A percentile compares a stretch with the other conserved stretches of the same genome.
phyloP scores from a whole-genome alignment of 2,329 filamentous ascomycete genomes.

The Fusarium duplospermum region DNA sequence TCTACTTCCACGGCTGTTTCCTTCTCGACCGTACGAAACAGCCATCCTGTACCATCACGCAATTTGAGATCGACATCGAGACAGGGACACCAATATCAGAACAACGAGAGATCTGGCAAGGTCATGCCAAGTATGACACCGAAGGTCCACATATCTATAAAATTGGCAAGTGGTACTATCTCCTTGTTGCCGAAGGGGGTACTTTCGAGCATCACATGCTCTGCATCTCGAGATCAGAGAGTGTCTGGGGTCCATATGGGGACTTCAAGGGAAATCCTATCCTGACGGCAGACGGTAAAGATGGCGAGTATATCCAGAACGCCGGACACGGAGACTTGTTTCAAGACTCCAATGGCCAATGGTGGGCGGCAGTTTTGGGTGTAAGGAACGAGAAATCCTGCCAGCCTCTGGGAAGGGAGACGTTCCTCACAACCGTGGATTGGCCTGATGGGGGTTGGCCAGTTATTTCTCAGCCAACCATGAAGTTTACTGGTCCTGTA shows the following conservation, averaged over 20 bases:
- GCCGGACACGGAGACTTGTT: slow-evolving; percentile 41
- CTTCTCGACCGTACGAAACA: slow-evolving; percentile 8
- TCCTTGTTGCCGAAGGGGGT: slow-evolving; percentile 58
- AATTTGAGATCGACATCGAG: slow-evolving; percentile 35
- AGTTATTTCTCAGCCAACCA: slow-evolving; percentile 6
- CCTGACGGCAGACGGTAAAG: slow-evolving; percentile 41
- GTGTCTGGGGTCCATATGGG: slow-evolving; percentile 47
- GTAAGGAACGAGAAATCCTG: slow-evolving; percentile 17
- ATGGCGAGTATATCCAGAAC: slow-evolving; percentile 34
- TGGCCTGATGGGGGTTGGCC: slow-evolving; percentile 23
- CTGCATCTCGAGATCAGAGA: slow-evolving; percentile 31
- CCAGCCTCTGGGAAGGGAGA: slow-evolving; percentile 14
- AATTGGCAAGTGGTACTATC: slow-evolving; percentile 55
- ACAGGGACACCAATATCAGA: slow-evolving; percentile 37
- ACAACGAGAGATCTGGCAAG: slow-evolving; percentile 25
- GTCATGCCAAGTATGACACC: slow-evolving; percentile 33
- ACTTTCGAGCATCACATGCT: slow-evolving; percentile 48
- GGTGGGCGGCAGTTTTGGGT: slow-evolving; percentile 31
- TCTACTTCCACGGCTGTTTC: slow-evolving; percentile 45
- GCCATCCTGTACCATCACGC: slow-evolving; percentile 38
- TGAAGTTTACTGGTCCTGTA: slow-evolving; percentile 1
- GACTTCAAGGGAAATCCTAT: slow-evolving; percentile 48
- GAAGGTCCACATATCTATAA: slow-evolving; percentile 56
- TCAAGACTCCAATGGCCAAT: slow-evolving; percentile 31
- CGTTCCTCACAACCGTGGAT: slow-evolving; percentile 13